Evolutionary conservation across 1,284 basidiomycete genomes (phyloP).

Genomic region (Gastroboletus turbinatus): DNA sequence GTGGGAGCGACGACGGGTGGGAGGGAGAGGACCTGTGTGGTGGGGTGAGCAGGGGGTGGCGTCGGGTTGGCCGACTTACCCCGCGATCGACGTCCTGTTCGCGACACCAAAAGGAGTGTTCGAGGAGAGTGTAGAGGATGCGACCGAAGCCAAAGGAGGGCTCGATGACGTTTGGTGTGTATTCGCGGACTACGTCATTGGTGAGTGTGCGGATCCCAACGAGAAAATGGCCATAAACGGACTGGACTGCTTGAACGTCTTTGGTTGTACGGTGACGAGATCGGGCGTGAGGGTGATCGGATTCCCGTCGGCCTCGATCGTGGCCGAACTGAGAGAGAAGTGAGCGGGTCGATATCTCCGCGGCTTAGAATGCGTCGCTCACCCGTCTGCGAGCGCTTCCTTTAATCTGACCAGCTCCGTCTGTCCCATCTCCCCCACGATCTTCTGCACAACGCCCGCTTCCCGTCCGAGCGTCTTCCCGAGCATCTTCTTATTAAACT

Average conservation of each 20-base stretch:
- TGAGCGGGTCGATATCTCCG: constrained; percentile 10
- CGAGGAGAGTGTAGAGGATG: constrained; percentile 91
- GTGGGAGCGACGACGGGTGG: constrained; percentile 92
- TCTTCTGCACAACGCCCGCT: constrained; percentile 69
- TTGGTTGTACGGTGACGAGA: constrained; percentile 78
- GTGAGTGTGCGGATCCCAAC: constrained; percentile 17
- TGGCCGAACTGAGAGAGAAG: constrained; percentile 40
- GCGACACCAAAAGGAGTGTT: constrained; percentile 96
- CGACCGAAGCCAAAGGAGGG: constrained; percentile 98
- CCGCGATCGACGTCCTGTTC: constrained; percentile 88
- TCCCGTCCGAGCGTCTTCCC: constrained; percentile 92
- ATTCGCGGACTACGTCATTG: constrained; percentile 72
- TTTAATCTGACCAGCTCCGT: constrained; percentile 68
- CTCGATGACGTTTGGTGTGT: constrained; percentile 96
- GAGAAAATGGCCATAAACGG: constrained; percentile 32
- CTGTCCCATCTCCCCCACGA: constrained; percentile 71
- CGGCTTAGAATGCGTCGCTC: constrained; percentile 29
- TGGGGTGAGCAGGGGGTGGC: background rate
- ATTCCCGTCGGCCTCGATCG: constrained; percentile 61
- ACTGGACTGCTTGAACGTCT: constrained; percentile 91
- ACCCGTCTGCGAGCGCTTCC: constrained; percentile 78
- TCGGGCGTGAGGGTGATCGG: constrained; percentile 76
- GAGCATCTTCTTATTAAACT: constrained; percentile 87
- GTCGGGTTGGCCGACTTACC: constrained; percentile 46
- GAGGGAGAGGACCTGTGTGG: constrained; percentile 74